A percentile compares a stretch with the other conserved stretches of the same genome.
These are phyloP conservation scores for Secale cereale DNA, from an alignment of 176 grass and related monocot genomes.

Conservation along the genomic window DNA sequence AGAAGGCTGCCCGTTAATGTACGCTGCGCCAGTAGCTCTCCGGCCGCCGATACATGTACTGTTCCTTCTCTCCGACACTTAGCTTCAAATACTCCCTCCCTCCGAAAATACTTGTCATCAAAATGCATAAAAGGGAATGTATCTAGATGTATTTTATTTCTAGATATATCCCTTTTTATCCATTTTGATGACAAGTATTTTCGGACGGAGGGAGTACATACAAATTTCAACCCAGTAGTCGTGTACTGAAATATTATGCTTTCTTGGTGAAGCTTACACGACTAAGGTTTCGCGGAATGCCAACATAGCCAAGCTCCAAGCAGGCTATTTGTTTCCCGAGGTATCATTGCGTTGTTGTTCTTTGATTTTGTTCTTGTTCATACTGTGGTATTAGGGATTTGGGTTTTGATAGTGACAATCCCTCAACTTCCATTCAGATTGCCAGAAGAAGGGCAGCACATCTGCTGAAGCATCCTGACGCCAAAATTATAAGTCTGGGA, in stretches of 20 bases:
- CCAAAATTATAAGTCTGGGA: conserved; percentile 86
- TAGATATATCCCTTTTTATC: too few species aligned
- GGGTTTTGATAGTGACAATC: background rate
- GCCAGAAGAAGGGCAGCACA: conserved; percentile 78
- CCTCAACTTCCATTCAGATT: conserved; percentile 43
- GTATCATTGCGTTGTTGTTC: background rate
- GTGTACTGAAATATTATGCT: conserved; percentile 9
- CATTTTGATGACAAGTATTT: too few species aligned
- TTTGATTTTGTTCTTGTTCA: background rate
- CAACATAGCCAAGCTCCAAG: conserved; percentile 73
- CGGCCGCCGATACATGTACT: conserved; percentile 35
- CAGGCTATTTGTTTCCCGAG: conserved; percentile 82
- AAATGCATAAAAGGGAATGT: too few species aligned
- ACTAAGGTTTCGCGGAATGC: conserved; percentile 61
- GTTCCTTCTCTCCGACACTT: background rate
- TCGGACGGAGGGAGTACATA: too few species aligned
- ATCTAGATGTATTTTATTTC: too few species aligned
- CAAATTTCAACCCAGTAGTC: background rate
- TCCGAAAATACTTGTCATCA: too few species aligned
- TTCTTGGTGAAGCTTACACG: conserved; percentile 64
- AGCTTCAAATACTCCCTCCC: too few species aligned
- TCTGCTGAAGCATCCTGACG: conserved; percentile 76
- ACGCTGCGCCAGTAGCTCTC: conserved; percentile 33
- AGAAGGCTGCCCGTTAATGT: conserved; percentile 11
- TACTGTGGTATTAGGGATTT: background rate